Conservation (phyloP, 2,329 filamentous ascomycete species). For the Massarina eburnea region DNA sequence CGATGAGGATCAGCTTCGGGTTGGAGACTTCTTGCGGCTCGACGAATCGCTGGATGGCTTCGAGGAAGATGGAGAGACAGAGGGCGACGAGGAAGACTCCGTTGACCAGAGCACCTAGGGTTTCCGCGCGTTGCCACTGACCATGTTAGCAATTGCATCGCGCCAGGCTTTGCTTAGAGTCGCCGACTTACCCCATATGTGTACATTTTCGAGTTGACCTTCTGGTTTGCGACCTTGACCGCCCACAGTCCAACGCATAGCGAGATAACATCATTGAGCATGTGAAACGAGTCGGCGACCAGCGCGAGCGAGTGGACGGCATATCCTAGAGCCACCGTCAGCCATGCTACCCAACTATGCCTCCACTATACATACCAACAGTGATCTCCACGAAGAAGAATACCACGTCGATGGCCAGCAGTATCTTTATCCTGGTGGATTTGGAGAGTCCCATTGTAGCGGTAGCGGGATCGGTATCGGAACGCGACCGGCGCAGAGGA, state of each 20-base stretch:
- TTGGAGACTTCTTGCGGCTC: constrained; percentile 86
- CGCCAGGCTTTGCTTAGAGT: background rate
- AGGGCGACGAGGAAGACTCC: constrained; percentile 96
- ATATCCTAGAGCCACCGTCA: constrained; percentile 58
- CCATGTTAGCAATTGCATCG: constrained; percentile 18
- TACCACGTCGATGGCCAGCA: constrained; percentile 83
- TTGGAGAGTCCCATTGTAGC: constrained; percentile 82
- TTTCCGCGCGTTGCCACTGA: constrained; percentile 95
- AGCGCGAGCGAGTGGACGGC: constrained; percentile 87
- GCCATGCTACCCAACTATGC: background rate
- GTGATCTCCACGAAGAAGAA: constrained; percentile 92
- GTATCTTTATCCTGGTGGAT: constrained; percentile 85
- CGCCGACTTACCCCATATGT: constrained; percentile 82
- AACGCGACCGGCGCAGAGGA: constrained; percentile 4
- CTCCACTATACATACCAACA: constrained; percentile 54
- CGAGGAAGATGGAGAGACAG: constrained; percentile 93
- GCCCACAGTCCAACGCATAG: constrained; percentile 92
- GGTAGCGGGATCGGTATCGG: constrained; percentile 20
- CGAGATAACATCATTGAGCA: constrained; percentile 98
- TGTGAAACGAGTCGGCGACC: constrained; percentile 97
- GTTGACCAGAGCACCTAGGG: constrained; percentile 92
- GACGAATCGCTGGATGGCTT: constrained; percentile 88
- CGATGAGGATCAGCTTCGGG: constrained; percentile 83
- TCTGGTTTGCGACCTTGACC: constrained; percentile 82
- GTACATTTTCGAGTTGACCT: constrained; percentile 80